Conservation (phyloP, 352 stramenopile species). For the Pythium rishiriense region DNA sequence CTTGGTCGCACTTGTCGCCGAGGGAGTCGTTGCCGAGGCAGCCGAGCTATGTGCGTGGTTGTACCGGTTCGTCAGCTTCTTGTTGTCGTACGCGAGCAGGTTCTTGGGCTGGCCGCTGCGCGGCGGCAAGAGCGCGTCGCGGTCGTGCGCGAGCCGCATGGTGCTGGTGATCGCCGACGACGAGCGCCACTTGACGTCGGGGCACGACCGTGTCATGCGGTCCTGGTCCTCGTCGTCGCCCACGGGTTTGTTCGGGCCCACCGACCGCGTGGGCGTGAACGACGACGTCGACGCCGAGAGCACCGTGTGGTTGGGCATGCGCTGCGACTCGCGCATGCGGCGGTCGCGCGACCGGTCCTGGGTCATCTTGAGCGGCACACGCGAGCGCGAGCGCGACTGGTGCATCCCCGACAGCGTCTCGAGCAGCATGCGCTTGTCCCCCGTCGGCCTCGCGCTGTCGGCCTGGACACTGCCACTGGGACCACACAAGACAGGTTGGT, state of each 20-base stretch:
- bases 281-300: conserved; percentile 1
- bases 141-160: conserved; percentile 22
- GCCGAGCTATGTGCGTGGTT: conserved; percentile 18
- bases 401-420: conserved; percentile 31
- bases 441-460: background rate
- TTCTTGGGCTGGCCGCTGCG: conserved; percentile 16
- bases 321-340: conserved; percentile 16
- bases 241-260: conserved; percentile 2
- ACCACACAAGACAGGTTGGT: no score
- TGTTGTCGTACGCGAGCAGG: conserved; percentile 28
- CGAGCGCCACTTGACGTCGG: conserved; percentile 27
- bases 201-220: conserved; percentile 23
- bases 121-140: background rate
- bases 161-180: conserved; percentile 27
- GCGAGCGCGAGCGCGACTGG: conserved; percentile 13
- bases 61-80: conserved; percentile 27
- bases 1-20: conserved; percentile 2
- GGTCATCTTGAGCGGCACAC: conserved; percentile 27
- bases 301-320: background rate
- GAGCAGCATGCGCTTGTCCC: conserved; percentile 27
- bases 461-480: background rate
- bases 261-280: conserved; percentile 8
- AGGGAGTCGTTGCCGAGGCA: background rate
- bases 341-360: conserved; percentile 27
- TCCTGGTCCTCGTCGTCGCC: conserved; percentile 4